Percentiles rank a stretch among this genome's conserved stretches.
Conservation (phyloP, 805 yeast species). For the Candida sakaeoensis region DNA sequence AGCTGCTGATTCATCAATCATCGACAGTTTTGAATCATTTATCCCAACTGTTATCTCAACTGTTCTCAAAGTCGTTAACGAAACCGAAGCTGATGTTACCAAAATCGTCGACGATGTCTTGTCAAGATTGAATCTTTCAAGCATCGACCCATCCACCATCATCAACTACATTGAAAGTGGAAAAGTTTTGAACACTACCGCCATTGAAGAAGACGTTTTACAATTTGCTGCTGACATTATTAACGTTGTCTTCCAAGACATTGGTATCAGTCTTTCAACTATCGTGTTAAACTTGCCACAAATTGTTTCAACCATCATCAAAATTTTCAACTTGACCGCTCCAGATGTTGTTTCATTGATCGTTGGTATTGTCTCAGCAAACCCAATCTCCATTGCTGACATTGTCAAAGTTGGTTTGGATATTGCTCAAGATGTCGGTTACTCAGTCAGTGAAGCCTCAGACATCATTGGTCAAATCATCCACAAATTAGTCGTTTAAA, state of each 20-base stretch:
- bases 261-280: slow-evolving; percentile 3
- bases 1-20: neutral
- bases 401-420: slow-evolving; percentile 2
- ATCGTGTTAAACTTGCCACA: slow-evolving; percentile 2
- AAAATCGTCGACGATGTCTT: neutral
- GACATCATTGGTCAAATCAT: slow-evolving; percentile 3
- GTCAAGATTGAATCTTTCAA: neutral
- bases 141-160: slow-evolving; percentile 2
- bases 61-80: neutral
- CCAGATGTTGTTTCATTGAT: slow-evolving; percentile 3
- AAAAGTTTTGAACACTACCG: neutral
- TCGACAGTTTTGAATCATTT: neutral
- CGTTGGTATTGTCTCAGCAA: neutral
- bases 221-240: neutral
- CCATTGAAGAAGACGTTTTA: neutral
- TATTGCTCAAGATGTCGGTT: neutral
- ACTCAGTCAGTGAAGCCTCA: neutral
- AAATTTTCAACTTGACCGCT: slow-evolving; percentile 1
- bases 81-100: slow-evolving; percentile 1
- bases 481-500: neutral
- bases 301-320: slow-evolving; percentile 2
- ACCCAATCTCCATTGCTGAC: slow-evolving; percentile 1
- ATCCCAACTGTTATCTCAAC: slow-evolving; percentile 2
- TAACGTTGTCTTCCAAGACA: neutral
- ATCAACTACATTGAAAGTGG: neutral